phyloP scores from a whole-genome alignment of 345 rosid species.

The Syzygium aqueum region DNA sequence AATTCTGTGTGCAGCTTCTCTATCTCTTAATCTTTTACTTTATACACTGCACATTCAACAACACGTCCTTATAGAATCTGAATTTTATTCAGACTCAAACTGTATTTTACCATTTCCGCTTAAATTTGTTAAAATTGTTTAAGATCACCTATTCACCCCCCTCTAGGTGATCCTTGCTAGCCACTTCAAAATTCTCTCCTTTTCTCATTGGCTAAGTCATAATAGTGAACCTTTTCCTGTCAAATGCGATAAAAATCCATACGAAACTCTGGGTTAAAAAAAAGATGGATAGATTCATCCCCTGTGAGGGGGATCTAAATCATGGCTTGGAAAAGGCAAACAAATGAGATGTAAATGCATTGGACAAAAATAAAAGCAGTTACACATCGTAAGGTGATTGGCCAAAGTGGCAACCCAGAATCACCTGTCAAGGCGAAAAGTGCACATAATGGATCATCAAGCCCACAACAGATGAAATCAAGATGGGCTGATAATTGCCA shows the following conservation, averaged over 20 bases:
- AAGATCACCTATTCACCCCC: too few relatives aligned
- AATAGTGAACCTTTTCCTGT: conserved; percentile 90
- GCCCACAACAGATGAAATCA: not conserved
- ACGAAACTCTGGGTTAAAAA: not conserved
- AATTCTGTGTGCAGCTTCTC: too few relatives aligned
- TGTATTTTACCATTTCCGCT: too few relatives aligned
- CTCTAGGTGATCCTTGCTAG: too few relatives aligned
- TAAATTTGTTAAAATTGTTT: too few relatives aligned
- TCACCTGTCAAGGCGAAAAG: not conserved
- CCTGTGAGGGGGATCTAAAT: not conserved
- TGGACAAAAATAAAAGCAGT: not conserved
- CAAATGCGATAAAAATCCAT: not conserved
- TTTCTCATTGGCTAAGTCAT: conserved; percentile 82
- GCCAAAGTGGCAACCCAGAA: not conserved
- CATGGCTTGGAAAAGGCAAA: not conserved
- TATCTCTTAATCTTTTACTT: too few relatives aligned
- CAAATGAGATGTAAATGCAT: not conserved
- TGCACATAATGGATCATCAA: not conserved
- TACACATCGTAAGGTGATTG: not conserved
- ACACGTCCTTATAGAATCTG: too few relatives aligned
- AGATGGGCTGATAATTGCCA: not conserved
- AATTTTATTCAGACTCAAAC: too few relatives aligned
- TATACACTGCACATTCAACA: too few relatives aligned
- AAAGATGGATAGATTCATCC: not conserved
- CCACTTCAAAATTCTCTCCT: too few relatives aligned